Evolutionary conservation across 495 filamentous ascomycete species (phyloP).

Genomic region (Penicillium turbatum): DNA sequence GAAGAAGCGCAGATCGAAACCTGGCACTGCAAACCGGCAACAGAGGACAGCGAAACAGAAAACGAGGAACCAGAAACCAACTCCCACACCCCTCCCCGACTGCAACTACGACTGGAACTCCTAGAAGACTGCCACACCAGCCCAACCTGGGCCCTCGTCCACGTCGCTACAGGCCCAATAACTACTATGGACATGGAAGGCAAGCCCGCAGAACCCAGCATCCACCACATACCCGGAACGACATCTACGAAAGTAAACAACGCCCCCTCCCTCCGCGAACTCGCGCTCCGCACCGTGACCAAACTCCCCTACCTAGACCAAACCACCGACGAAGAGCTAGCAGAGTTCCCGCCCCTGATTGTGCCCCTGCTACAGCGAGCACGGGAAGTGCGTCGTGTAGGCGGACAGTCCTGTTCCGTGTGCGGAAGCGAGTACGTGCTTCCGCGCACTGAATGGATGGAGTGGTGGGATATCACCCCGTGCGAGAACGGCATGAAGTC

Average conservation of each 20-base stretch:
- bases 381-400: constrained; percentile 42
- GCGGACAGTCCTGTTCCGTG: constrained; percentile 55
- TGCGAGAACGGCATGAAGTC: constrained; percentile 45
- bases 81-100: constrained; percentile 4
- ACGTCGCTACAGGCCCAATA: constrained; percentile 44
- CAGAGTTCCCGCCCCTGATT: constrained; percentile 40
- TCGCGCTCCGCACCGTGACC: constrained; percentile 49
- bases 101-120: constrained; percentile 18
- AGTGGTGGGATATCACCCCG: constrained; percentile 60
- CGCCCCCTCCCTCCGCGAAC: constrained; percentile 55
- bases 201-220: constrained; percentile 14
- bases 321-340: constrained; percentile 36
- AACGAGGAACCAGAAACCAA: neutral
- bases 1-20: constrained; percentile 32
- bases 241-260: constrained; percentile 5
- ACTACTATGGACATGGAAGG: constrained; percentile 46
- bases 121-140: no score
- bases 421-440: constrained; percentile 57
- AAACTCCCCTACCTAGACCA: constrained; percentile 42
- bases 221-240: neutral
- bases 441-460: constrained; percentile 64
- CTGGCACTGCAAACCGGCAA: constrained; percentile 28
- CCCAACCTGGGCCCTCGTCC: constrained; percentile 32
- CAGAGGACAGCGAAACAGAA: neutral
- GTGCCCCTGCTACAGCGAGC: constrained; percentile 38